A percentile compares a stretch with the other conserved stretches of the same genome.
phyloP scores from a whole-genome alignment of 2,329 filamentous ascomycete genomes.

The Akanthomyces lecanii region DNA sequence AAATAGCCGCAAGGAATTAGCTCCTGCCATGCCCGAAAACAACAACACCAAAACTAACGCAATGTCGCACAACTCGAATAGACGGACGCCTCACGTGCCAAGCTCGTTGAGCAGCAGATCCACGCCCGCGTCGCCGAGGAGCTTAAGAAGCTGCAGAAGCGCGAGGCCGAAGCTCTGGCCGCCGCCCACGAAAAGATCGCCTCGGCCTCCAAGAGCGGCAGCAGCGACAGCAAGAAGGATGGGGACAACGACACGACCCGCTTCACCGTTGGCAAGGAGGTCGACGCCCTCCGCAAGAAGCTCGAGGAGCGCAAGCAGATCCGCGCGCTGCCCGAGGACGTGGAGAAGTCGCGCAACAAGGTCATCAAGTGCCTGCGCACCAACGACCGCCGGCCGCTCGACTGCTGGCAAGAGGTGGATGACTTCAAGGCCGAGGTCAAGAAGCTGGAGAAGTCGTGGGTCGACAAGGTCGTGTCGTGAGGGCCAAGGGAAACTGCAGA shows the following conservation, averaged over 20 bases:
- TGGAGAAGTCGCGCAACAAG: conserved; percentile 70
- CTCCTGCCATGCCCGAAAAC: background rate
- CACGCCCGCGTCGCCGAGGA: conserved; percentile 83
- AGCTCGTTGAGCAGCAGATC: conserved; percentile 79
- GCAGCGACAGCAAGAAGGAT: conserved; percentile 35
- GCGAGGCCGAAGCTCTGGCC: conserved; percentile 65
- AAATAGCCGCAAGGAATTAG: background rate
- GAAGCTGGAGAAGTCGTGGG: conserved; percentile 79
- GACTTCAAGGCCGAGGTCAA: conserved; percentile 85
- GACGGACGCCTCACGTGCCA: conserved; percentile 84
- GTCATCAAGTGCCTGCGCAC: conserved; percentile 77
- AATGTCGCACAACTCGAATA: conserved; percentile 33
- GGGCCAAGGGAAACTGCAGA: background rate
- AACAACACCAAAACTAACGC: background rate
- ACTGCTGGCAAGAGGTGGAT: conserved; percentile 94
- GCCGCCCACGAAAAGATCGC: conserved; percentile 63
- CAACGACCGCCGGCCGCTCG: conserved; percentile 81
- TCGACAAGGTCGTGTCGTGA: conserved; percentile 68
- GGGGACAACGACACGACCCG: conserved; percentile 35
- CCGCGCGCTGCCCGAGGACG: conserved; percentile 63
- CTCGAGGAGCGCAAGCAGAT: conserved; percentile 61
- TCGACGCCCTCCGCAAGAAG: conserved; percentile 54
- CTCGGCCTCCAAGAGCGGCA: conserved; percentile 50
- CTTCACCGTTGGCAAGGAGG: conserved; percentile 54
- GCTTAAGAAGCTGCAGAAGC: conserved; percentile 71